Evolutionary conservation across 371 early-diverging fungal genomes (phyloP).

Genomic region (Vairimorpha necatrix): DNA sequence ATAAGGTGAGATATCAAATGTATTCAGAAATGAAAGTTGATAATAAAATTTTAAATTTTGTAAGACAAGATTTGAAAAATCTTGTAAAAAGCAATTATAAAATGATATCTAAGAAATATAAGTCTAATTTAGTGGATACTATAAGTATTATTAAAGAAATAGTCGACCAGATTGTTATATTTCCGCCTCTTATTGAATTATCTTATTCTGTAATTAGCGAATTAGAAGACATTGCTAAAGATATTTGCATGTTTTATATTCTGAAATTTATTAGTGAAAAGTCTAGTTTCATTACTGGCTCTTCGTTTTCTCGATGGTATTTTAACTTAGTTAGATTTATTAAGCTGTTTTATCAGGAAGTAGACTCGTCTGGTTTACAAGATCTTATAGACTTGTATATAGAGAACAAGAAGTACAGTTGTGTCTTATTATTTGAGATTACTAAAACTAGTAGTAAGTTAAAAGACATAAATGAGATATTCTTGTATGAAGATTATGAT

Average conservation of each 20-base stretch:
- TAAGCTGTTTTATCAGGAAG: neutral
- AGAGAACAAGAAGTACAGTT: neutral
- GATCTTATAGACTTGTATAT: neutral
- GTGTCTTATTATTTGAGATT: neutral
- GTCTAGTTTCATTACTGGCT: neutral
- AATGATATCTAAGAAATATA: neutral
- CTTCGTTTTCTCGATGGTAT: neutral
- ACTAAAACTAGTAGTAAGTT: neutral
- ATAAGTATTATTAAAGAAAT: slow-evolving; percentile 4
- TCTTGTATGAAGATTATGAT: slow-evolving; percentile 6
- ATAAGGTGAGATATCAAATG: neutral
- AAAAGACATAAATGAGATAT: neutral
- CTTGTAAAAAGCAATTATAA: slow-evolving; percentile 5
- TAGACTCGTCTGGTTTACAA: neutral
- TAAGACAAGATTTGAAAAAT: neutral
- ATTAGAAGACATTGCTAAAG: neutral
- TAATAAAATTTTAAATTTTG: neutral
- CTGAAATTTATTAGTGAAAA: neutral
- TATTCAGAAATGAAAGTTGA: neutral
- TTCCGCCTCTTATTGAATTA: neutral
- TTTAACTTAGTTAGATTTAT: neutral
- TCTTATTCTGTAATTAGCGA: neutral
- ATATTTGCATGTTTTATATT: slow-evolving; percentile 17
- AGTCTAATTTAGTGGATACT: neutral
- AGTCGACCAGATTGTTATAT: neutral